phyloP scores from a whole-genome alignment of 1,284 basidiomycete genomes.

The Ceratorhiza oryzae-sativae region DNA sequence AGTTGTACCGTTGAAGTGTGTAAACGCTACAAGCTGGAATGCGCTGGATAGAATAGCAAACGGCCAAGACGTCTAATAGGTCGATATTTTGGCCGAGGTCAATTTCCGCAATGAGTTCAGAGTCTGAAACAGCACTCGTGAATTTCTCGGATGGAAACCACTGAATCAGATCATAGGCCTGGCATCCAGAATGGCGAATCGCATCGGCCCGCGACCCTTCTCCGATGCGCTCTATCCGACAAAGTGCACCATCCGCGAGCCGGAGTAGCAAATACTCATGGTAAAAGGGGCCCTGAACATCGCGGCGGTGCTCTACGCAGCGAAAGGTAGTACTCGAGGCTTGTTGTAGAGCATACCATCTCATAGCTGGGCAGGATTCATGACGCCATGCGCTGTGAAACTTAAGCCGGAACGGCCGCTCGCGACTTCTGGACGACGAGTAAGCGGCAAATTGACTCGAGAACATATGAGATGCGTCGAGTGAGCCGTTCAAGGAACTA shows the following conservation, averaged over 20 bases:
- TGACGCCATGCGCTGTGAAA: not conserved
- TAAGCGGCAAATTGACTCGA: not conserved
- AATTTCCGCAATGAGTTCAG: not conserved
- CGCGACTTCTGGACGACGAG: not conserved
- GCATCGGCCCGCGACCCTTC: not conserved
- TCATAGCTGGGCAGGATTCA: not conserved
- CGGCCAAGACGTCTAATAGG: not conserved
- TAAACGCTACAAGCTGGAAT: not conserved
- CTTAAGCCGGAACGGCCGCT: not conserved
- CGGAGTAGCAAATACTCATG: not conserved
- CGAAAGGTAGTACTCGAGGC: not conserved
- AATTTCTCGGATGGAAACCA: not conserved
- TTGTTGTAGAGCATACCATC: not conserved
- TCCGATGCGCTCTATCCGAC: not conserved
- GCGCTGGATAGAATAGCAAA: not conserved
- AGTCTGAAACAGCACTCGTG: not conserved
- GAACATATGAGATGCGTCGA: not conserved
- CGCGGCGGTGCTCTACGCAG: not conserved
- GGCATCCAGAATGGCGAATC: not conserved
- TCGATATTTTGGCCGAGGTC: not conserved
- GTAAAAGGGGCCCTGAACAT: not conserved
- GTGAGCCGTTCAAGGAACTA: too few species aligned
- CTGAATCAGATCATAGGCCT: not conserved
- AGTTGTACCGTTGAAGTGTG: conserved; percentile 8
- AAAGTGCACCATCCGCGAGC: not conserved